phyloP scores from a whole-genome alignment of 257 asterid species.

The Solanum paucissectum region DNA sequence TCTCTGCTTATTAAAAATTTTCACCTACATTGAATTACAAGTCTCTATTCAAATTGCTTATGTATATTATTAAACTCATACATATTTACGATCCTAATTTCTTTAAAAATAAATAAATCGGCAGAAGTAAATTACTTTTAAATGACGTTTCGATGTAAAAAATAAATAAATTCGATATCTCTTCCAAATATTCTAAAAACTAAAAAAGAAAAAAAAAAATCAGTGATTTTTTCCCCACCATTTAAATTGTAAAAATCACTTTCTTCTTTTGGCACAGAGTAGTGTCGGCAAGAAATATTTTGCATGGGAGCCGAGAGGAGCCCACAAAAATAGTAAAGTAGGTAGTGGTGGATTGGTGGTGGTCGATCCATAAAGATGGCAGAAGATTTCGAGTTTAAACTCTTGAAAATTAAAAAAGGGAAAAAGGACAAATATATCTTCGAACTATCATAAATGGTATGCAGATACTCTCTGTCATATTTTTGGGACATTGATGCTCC shows the following conservation, averaged over 20 bases:
- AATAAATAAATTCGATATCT: background rate
- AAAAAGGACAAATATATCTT: too few relatives aligned
- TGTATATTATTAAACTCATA: background rate
- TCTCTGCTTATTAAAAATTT: background rate
- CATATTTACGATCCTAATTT: background rate
- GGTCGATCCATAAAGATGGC: background rate
- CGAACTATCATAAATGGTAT: too few relatives aligned
- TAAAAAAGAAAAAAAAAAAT: background rate
- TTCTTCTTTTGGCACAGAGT: background rate
- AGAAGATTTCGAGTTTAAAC: too few relatives aligned
- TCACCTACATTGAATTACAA: background rate
- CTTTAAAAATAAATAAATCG: too few relatives aligned
- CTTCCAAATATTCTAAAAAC: background rate
- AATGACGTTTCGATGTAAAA: background rate
- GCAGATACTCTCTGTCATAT: rapidly evolving
- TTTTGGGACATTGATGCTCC: too few relatives aligned
- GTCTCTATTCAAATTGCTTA: background rate
- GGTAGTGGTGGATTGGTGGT: background rate
- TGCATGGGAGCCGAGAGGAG: background rate
- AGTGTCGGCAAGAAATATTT: background rate
- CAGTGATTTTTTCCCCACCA: background rate
- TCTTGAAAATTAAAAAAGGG: too few relatives aligned
- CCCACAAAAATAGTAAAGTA: background rate
- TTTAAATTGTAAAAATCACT: background rate
- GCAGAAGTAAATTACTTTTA: background rate